Percentiles rank a stretch among this genome's conserved stretches.
Evolutionary conservation across 1,139 yeast species (phyloP).

Genomic region (Pichia norvegensis): DNA sequence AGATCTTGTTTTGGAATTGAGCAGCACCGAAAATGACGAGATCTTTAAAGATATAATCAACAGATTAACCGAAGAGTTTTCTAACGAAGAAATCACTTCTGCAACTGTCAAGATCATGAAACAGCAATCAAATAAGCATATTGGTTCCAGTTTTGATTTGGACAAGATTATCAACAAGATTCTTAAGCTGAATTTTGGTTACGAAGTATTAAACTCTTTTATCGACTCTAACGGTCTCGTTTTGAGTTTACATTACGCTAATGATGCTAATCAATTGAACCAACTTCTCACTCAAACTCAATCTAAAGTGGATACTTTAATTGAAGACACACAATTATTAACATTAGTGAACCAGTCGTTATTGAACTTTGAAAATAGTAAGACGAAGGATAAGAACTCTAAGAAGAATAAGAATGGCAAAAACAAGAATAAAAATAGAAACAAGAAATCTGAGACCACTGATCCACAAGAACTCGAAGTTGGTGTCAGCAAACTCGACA

Average conservation of each 20-base stretch:
- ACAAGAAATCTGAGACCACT: constrained; percentile 5
- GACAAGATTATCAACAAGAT: constrained; percentile 39
- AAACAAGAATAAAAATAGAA: constrained; percentile 10
- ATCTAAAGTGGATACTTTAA: constrained; percentile 42
- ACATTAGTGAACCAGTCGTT: constrained; percentile 41
- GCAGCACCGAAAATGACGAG: constrained; percentile 43
- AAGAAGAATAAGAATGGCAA: constrained; percentile 12
- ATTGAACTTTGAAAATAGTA: constrained; percentile 20
- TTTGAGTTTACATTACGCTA: constrained; percentile 35
- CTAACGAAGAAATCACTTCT: constrained; percentile 40
- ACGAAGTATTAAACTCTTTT: constrained; percentile 52
- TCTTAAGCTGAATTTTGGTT: constrained; percentile 42
- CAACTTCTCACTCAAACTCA: constrained; percentile 40
- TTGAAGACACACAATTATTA: constrained; percentile 45
- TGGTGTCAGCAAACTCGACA: constrained; percentile 30
- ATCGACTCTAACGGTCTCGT: constrained; percentile 70
- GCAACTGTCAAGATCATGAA: constrained; percentile 29
- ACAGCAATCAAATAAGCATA: constrained; percentile 12
- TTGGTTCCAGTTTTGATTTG: constrained; percentile 27
- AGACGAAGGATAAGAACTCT: constrained; percentile 12
- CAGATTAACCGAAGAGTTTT: constrained; percentile 56
- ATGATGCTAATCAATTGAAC: constrained; percentile 43
- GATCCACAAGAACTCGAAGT: constrained; percentile 19
- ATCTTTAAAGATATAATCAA: constrained; percentile 62
- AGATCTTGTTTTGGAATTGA: constrained; percentile 57